Base-by-base conservation (phyloP, 2,329 filamentous ascomycete species). In the Huntiella abstrusa region DNA sequence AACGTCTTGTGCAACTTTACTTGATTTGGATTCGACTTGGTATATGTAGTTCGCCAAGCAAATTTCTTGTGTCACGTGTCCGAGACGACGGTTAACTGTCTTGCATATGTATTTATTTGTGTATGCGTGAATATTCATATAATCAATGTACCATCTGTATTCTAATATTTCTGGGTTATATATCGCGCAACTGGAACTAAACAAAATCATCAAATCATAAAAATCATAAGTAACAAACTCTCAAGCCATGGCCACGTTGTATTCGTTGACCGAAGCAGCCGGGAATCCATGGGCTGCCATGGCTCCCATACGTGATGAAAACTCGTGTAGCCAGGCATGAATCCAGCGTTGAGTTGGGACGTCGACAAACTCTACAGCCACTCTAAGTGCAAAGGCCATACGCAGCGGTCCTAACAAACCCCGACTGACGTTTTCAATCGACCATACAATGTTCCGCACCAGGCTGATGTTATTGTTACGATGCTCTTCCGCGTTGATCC, bases 381-480 rank as follows among this genome's bases (percentile, higher is more conserved):
- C 61, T 16, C 61, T 55, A 37, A 65, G 52, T 13, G 58, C 53
- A 43, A 61, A 63, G 7, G 60, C 61, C 32, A 64, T 51, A 19
- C 63, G 55, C 45, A 61, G 61, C 33, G 60, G 60, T 2, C 63
- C 63, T 57, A 65, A 58, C 8, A 58, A 52, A 3, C 62, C 63
- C 17, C 47, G 46, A n/a, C 58, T 56, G 4, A 65, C 53, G 8
- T 53, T 58, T 53, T 65, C 63, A 40, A 65, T 50, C 8, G 60
- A 62, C 10, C 60, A 57, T 32, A 62, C 51, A 38, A 66, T 64
- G n/a, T 45, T 44, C 5, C 28, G 16, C n/a, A 32, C 46, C 28
- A 44, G 15, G 13, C 36, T 43, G 16, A 37, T 28, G n/a, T 48
- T 44, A 15, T 17, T 33, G 19, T 44, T 37, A 13, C 36, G 39